Evolutionary conservation across 345 rosid species (phyloP), one percentile per base, ranked within the genome.

Genomic region (Laguncularia racemosa): DNA sequence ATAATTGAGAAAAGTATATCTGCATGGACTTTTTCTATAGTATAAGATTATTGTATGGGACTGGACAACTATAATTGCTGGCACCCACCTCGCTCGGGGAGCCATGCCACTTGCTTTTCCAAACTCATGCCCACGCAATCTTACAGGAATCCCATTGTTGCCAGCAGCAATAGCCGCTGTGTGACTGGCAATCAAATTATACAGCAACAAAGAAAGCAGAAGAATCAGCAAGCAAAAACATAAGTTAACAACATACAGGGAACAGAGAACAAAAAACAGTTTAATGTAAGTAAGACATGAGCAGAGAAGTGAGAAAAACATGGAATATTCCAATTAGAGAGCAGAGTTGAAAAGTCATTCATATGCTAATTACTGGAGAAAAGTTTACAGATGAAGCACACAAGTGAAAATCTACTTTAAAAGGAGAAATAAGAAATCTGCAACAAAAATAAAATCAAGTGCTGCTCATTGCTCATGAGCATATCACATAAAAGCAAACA

Each of bases 41-140:
- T 33, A 33, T 6, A 33, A 33, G 40, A 33, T 10, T 23, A 23
- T 23, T 23, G 28, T 23, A 6, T 23, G 28, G 28, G 5, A 23
- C 28, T 23, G 5, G 28, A 23, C 28, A 23, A 23, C 28, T 1
- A 6, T 2, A 23, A 23, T 23, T 33, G 4, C 40, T 1, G 10
- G 40, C 40, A 33, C 40, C 40, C 73, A 90, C 99, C 99, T 85
- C 48, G 99, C 96, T 67, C 99, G 95, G 50, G 99, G 99, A 72
- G 99, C 99, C 99, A 93, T 93, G 47, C 99, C 99, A 19, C 99
- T 93, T n/a, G 99, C 99, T 84, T 79, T 93, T 46, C 99, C 99
- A 74, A 89, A 93, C 65, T 93, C 99, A 79, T 93, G 79, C 60
- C 99, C 99, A 18, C 80, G 78, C 74, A 87, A 64, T 76, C 86